Evolutionary conservation across 805 yeast species (phyloP).

Genomic region (Candida saitoana): DNA sequence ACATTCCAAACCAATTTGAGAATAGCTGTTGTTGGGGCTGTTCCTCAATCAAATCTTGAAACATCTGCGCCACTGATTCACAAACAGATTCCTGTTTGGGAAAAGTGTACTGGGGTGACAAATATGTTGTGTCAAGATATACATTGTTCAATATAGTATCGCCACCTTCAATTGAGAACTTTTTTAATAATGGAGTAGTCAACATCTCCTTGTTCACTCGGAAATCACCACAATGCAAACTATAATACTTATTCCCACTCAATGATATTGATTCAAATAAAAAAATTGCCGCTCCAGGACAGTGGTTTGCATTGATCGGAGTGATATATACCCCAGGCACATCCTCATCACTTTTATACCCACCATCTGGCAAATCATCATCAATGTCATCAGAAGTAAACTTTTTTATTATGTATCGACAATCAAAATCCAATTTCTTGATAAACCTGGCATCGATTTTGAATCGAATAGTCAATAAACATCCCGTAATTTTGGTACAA

Average conservation of each 20-base stretch:
- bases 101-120: slow-evolving; percentile 68
- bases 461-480: slow-evolving; percentile 50
- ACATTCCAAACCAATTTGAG: slow-evolving; percentile 29
- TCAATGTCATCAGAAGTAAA: slow-evolving; percentile 9
- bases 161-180: slow-evolving; percentile 15
- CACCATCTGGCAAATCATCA: slow-evolving; percentile 12
- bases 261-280: slow-evolving; percentile 49
- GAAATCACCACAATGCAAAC: slow-evolving; percentile 91
- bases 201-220: slow-evolving; percentile 60
- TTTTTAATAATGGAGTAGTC: slow-evolving; percentile 25
- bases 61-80: slow-evolving; percentile 51
- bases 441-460: slow-evolving; percentile 51
- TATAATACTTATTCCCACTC: slow-evolving; percentile 22
- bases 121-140: slow-evolving; percentile 88
- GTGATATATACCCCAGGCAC: slow-evolving; percentile 47
- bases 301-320: slow-evolving; percentile 84
- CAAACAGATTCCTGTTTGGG: slow-evolving; percentile 76
- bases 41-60: slow-evolving; percentile 33
- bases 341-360: slow-evolving; percentile 5
- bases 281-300: slow-evolving; percentile 91
- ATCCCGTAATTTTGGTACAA: slow-evolving; percentile 67
- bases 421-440: slow-evolving; percentile 35
- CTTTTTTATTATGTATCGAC: slow-evolving; percentile 29
- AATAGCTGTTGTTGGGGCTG: slow-evolving; percentile 22
- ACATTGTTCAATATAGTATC: slow-evolving; percentile 46